A percentile compares a stretch with the other conserved stretches of the same genome.
phyloP scores from a whole-genome alignment of 208 protist genomes.

The Wallacemonas sp. region DNA sequence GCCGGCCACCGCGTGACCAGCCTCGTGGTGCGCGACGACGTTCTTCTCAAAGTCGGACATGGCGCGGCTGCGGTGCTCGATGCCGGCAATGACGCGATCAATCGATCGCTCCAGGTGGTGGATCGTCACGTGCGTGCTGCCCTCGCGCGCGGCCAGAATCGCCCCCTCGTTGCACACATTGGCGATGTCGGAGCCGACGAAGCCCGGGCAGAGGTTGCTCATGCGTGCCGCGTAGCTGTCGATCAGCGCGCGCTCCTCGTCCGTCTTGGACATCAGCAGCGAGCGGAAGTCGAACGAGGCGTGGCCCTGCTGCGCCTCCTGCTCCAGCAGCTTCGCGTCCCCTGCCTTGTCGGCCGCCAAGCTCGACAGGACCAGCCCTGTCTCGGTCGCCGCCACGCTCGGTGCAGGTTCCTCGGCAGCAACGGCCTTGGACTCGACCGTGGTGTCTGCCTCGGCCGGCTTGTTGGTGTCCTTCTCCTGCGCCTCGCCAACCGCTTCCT shows the following conservation, averaged over 20 bases:
- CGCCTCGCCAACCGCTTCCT: constrained; percentile 8
- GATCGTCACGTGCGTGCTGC: constrained; percentile 61
- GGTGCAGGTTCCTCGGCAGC: too few relatives aligned
- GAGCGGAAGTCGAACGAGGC: constrained; percentile 53
- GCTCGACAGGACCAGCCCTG: constrained; percentile 24
- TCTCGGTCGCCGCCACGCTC: constrained; percentile 7
- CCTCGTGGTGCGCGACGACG: constrained; percentile 98
- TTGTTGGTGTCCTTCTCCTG: neutral
- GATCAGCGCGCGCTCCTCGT: constrained; percentile 67
- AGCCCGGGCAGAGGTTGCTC: constrained; percentile 80
- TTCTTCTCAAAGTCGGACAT: constrained; percentile 91
- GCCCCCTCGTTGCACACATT: constrained; percentile 97
- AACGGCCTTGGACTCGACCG: too few relatives aligned
- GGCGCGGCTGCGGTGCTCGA: constrained; percentile 92
- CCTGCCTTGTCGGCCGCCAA: constrained; percentile 32
- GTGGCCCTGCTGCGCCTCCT: constrained; percentile 19
- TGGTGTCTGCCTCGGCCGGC: neutral
- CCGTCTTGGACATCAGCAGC: constrained; percentile 49
- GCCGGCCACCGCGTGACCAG: constrained; percentile 96
- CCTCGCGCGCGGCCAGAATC: constrained; percentile 90
- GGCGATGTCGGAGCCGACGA: constrained; percentile 95
- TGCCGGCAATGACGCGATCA: constrained; percentile 95
- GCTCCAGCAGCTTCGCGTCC: constrained; percentile 14
- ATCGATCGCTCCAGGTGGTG: constrained; percentile 94
- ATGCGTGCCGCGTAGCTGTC: constrained; percentile 72